Conservation (phyloP, 2,329 filamentous ascomycete species). For the Colletotrichum acutatum region DNA sequence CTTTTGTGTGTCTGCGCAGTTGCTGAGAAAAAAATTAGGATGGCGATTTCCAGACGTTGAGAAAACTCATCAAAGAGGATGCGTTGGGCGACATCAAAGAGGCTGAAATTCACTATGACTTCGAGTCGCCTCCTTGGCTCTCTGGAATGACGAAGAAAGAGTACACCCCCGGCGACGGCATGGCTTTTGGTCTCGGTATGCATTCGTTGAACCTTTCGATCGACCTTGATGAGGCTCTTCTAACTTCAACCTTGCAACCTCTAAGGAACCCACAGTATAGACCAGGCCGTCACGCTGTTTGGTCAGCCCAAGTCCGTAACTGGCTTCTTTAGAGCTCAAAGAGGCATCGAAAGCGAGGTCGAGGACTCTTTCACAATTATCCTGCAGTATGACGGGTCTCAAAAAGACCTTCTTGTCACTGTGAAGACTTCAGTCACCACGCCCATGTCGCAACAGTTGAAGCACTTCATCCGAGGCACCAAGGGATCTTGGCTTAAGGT, state of each 20-base stretch:
- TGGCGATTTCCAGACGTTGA: constrained; percentile 71
- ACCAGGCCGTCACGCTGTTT: constrained; percentile 68
- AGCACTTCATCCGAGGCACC: constrained; percentile 71
- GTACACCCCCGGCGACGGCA: constrained; percentile 51
- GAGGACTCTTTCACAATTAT: constrained; percentile 66
- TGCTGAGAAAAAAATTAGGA: constrained; percentile 47
- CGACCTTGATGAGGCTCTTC: background rate
- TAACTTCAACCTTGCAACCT: background rate
- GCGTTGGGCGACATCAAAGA: constrained; percentile 70
- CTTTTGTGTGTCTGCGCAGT: too few relatives aligned
- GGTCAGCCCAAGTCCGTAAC: constrained; percentile 68
- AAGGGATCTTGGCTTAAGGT: constrained; percentile 62
- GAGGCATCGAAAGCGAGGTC: constrained; percentile 53
- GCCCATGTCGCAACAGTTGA: constrained; percentile 67
- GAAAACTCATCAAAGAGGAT: constrained; percentile 62
- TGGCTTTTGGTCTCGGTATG: constrained; percentile 54
- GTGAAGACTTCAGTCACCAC: constrained; percentile 70
- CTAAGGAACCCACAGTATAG: constrained; percentile 68
- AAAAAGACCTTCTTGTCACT: constrained; percentile 63
- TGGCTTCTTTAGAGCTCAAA: constrained; percentile 65
- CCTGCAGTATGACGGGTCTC: constrained; percentile 62
- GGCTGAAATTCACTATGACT: constrained; percentile 75
- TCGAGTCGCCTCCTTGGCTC: constrained; percentile 54
- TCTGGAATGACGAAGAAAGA: constrained; percentile 43
- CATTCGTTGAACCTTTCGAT: fast-evolving